Conservation (phyloP, 73 alveolate genomes). For the Blepharisma japonicum region DNA sequence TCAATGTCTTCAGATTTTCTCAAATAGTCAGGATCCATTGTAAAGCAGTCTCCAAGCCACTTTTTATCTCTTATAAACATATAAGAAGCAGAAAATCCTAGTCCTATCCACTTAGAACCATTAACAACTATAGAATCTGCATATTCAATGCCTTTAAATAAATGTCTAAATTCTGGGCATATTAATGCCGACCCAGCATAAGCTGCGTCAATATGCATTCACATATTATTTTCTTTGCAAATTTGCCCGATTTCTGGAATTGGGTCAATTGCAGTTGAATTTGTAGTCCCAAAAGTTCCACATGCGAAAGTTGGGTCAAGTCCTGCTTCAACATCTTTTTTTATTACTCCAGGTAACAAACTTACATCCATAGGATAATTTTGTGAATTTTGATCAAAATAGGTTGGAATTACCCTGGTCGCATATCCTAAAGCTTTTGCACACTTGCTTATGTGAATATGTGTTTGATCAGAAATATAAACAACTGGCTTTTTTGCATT, state of each 20-base stretch:
- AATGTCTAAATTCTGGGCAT: conserved; percentile 20
- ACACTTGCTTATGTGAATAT: neutral
- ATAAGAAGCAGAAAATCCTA: neutral
- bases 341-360: neutral
- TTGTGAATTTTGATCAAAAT: neutral
- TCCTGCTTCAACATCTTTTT: conserved; percentile 17
- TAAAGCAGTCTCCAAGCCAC: neutral
- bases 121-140: conserved; percentile 25
- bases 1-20: conserved; percentile 9
- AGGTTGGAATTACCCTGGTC: conserved; percentile 17
- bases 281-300: conserved; percentile 34
- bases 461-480: conserved; percentile 35
- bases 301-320: conserved; percentile 22
- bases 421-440: conserved; percentile 13
- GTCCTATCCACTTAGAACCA: neutral
- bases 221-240: neutral
- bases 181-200: conserved; percentile 25
- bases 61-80: conserved; percentile 7
- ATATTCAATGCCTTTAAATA: conserved; percentile 19
- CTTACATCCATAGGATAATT: conserved; percentile 24
- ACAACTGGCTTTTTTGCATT: neutral
- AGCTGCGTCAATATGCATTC: conserved; percentile 43
- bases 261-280: conserved; percentile 27
- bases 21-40: conserved; percentile 12
- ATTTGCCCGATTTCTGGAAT: neutral